Evolutionary conservation across 1,284 basidiomycete genomes (phyloP).

Genomic region (Ganoderma lucidum): DNA sequence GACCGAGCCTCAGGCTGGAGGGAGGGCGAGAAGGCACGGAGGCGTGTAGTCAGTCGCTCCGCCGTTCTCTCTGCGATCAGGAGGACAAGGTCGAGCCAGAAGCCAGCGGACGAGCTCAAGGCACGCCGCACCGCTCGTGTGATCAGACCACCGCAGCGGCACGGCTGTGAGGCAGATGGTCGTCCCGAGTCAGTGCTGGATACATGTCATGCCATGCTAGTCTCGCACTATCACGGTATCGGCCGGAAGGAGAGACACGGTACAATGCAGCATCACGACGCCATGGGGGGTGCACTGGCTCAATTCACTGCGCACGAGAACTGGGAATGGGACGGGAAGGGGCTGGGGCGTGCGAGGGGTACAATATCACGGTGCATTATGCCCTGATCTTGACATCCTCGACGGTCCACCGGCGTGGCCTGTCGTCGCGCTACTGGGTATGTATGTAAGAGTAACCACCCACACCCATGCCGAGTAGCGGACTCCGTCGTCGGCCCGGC

Average conservation of each 20-base stretch:
- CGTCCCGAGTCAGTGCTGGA: not conserved
- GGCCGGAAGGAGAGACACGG: not conserved
- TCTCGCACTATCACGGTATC: not conserved
- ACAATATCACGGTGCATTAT: not conserved
- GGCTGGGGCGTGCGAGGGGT: not conserved
- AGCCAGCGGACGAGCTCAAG: not conserved
- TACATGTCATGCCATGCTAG: not conserved
- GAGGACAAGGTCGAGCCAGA: not conserved
- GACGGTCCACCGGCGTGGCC: not conserved
- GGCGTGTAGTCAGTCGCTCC: not conserved
- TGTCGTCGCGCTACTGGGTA: not conserved
- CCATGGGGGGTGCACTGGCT: not conserved
- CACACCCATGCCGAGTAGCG: constrained; percentile 1
- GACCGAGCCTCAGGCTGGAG: no score
- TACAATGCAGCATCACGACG: not conserved
- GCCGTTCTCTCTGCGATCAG: not conserved
- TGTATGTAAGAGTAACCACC: constrained; percentile 1
- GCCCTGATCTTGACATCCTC: not conserved
- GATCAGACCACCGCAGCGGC: not conserved
- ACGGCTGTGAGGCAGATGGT: not conserved
- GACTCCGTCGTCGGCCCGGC: not conserved
- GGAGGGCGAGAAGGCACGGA: not conserved
- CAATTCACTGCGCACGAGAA: not conserved
- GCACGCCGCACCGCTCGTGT: not conserved
- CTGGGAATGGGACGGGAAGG: not conserved